Base-by-base conservation (phyloP, 192 early-diverging fungal genomes). In the Coemansia sp. region DNA sequence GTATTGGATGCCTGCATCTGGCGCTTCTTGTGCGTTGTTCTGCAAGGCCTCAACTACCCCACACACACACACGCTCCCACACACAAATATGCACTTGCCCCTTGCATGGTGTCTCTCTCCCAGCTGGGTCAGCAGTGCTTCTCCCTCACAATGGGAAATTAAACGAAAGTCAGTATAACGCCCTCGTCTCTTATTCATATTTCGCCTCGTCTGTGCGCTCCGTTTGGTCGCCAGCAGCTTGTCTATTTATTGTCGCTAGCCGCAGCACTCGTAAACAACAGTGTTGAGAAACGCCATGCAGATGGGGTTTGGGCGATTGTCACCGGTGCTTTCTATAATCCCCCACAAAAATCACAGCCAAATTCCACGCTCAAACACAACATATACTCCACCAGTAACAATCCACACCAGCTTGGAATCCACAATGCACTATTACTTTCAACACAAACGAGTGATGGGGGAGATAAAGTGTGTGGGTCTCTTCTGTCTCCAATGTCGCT, bases 131-230 rank as follows among this genome's bases (percentile, higher is more conserved):
- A 54, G 25, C 14, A 28, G 25, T 25, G 38, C 38, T 5, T 25
- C 27, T 24, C n/a, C n/a, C 54, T 18, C 14, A 55, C 54, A 55
- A 55, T 55, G 14, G 27, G 22, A 16, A 31, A 24, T n/a, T 44
- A 44, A 44, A 44, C 38, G 38, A 44, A 44, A 44, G 38, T 14
- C 10, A 44, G 38, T 16, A 14, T 14, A 44, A 44, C 12, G 38
- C 16, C 14, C 54, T 18, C 12, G 54, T 3, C 16, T 55, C 54
- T 4, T 31, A 21, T 30, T 55, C n/a, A n/a, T n/a, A n/a, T n/a
- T n/a, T n/a, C 12, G n/a, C 54, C 3, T 26, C 54, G 54, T 55
- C 54, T 24, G 54, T 55, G 54, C 54, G 26, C 54, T 31, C 27
- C 0, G 19, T 24, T 55, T 26, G 26, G 22, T 10, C 6, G 54